Evolutionary conservation across 2,329 filamentous ascomycete species (phyloP).

Genomic region (Leptodontidium sp.): DNA sequence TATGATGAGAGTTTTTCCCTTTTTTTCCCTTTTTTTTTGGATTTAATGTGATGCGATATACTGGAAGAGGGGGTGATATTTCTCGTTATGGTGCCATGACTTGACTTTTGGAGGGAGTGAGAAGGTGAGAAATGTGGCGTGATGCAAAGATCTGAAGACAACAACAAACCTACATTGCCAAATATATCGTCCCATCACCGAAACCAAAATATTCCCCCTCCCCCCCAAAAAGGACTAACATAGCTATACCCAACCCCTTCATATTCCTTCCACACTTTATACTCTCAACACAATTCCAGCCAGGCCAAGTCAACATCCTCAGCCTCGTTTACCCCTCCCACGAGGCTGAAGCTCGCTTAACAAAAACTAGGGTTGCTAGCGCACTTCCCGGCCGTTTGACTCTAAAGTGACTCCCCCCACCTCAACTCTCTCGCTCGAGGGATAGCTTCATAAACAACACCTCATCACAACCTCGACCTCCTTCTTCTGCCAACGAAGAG

Average conservation of each 20-base stretch:
- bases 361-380: constrained; percentile 28
- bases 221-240: no score
- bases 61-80: not conserved
- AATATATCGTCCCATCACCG: no score
- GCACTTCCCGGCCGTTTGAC: constrained; percentile 29
- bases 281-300: not conserved
- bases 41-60: not conserved
- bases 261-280: no score
- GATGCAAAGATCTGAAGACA: not conserved
- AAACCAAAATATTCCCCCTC: no score
- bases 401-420: constrained; percentile 33
- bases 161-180: no score
- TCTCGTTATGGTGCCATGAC: not conserved
- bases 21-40: no score
- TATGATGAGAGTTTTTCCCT: not conserved
- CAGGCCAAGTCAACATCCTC: not conserved
- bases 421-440: constrained; percentile 9
- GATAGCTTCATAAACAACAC: constrained; percentile 8
- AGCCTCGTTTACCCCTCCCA: constrained; percentile 15
- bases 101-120: not conserved
- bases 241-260: no score
- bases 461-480: not conserved
- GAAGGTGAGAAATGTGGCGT: not conserved
- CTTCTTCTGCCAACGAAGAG: not conserved
- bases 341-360: constrained; percentile 32